Base-by-base conservation (phyloP, 1,284 basidiomycete genomes). In the Austroboletus niveus region DNA sequence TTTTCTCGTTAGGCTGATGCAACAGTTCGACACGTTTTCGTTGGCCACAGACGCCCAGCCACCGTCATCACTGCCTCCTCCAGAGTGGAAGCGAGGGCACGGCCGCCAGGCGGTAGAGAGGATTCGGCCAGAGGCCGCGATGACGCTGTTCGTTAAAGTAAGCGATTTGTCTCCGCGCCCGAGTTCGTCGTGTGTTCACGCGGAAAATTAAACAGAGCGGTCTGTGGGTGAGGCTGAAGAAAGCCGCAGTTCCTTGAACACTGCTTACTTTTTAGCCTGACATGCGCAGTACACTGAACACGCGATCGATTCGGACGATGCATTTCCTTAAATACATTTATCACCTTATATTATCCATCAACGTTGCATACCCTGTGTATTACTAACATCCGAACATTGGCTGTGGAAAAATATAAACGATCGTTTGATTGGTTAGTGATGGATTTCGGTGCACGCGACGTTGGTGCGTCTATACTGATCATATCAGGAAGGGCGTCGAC, bases 91-190 rank as follows among this genome's bases (percentile, higher is more conserved):
- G 56, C 44, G 52, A 15, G 67, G 76, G 14, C 69, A 68, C 45
- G 85, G 83, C 0, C 71, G 83, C 45, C 78, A 84, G 63, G 66
- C 69, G 0, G 61, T 73, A n/a, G 84, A 87, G 64, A 69, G 69
- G 55, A 72, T 85, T 40, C 81, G 81, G 72, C 85, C 84, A 9
- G 75, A 75, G 8, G 76, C 77, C 43, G 80, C 81, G 3, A 60
- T 87, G 65, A 85, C 84, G 0, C 59, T 85, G 12, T 85, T 75
- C 58, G 72, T 82, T 47, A 86, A 85, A 73, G 84, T 82, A 36
- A 43, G 73, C 10, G 31, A 35, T 54, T 48, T 31, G 47, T 57
- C 31, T 47, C 53, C 45, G 27, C 47, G 45, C 53, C 38, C 29
- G 20, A 7, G 10, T 36, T 14, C 46, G 9, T 40, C 15, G 36